Evolutionary conservation across 352 stramenopile species (phyloP), one percentile per base, ranked within the genome.

Genomic region (Globisporangium recalcitrans): DNA sequence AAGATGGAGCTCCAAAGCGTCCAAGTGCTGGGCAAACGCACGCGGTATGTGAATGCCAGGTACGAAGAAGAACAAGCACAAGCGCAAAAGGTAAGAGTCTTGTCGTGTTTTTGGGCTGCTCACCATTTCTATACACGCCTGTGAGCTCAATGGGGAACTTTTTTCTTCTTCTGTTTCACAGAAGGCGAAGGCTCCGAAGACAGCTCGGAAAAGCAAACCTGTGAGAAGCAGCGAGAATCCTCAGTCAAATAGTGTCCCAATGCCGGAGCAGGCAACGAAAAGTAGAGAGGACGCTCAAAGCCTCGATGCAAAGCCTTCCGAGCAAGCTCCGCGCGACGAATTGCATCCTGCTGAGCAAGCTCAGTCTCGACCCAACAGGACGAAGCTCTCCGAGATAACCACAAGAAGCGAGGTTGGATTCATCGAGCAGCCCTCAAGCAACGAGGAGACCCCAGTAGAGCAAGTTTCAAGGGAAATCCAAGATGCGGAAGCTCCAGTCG

Each of bases 21-120:
- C 24, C 71, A 72, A 22, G 70, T 82, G 14, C 65, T 70, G 16
- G 77, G 77, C 3, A 87, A 87, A 47, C 77, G 77, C 38, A 84
- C 72, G n/a, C 71, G 77, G 5, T 85, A 77, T 56, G 66, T 78
- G 1, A 81, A 76, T 60, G 67, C 70, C 47, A 58, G 52, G 16
- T 63, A 70, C 27, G 59, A 63, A 21, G 36, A 55, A 11, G 42
- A 49, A 4, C 34, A 38, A 55, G 49, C 27, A 40, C 34, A 55
- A 55, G 27, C 10, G 2, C 49, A 55, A 36, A 55, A 55, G 49
- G 49, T 55, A 22, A 36, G 27, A 16, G 8, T 38, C 32, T 14
- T 10, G 14, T 1, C n/a, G 21, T 26, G 3, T 19, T 24, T 16
- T 4, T 19, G 9, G 16, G 7, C 24, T 40, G 27, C 9, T 19